phyloP scores from a whole-genome alignment of 2,329 filamentous ascomycete genomes.

The Cordyceps cicadae region DNA sequence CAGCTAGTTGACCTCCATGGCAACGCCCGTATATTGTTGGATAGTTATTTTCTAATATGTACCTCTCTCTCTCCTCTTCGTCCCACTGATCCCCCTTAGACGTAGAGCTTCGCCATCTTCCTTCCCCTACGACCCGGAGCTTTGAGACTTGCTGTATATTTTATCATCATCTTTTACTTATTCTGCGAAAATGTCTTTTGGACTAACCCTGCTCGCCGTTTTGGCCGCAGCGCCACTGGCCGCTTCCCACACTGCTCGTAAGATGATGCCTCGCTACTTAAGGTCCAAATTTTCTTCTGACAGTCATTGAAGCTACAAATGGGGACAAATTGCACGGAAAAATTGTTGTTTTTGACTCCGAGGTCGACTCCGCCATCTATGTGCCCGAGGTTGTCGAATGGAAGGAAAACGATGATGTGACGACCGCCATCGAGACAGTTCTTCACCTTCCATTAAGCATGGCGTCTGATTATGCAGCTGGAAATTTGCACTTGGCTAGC shows the following conservation, averaged over 20 bases:
- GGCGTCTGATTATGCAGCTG: neutral
- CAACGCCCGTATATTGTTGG: neutral
- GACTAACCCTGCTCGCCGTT: conserved; percentile 18
- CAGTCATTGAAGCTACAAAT: neutral
- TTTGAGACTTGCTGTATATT: neutral
- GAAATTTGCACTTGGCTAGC: neutral
- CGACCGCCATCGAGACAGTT: conserved; percentile 32
- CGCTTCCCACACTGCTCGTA: conserved; percentile 19
- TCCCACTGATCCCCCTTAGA: neutral
- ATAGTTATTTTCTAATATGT: neutral
- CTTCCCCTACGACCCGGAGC: neutral
- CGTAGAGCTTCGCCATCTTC: neutral
- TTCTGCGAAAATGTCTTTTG: conserved; percentile 17
- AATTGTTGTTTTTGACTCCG: conserved; percentile 29
- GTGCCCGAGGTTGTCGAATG: conserved; percentile 47
- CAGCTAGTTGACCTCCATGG: neutral
- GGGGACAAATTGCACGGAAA: conserved; percentile 29
- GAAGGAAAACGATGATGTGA: conserved; percentile 50
- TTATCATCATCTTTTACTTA: conserved; percentile 2
- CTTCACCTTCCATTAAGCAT: conserved; percentile 14
- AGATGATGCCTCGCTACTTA: neutral
- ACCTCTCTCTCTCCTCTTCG: neutral
- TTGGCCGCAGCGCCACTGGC: conserved; percentile 18
- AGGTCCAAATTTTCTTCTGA: neutral
- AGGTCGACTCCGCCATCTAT: conserved; percentile 31